phyloP scores from a whole-genome alignment of 768 basidiomycete genomes.

The Galerina marginata region DNA sequence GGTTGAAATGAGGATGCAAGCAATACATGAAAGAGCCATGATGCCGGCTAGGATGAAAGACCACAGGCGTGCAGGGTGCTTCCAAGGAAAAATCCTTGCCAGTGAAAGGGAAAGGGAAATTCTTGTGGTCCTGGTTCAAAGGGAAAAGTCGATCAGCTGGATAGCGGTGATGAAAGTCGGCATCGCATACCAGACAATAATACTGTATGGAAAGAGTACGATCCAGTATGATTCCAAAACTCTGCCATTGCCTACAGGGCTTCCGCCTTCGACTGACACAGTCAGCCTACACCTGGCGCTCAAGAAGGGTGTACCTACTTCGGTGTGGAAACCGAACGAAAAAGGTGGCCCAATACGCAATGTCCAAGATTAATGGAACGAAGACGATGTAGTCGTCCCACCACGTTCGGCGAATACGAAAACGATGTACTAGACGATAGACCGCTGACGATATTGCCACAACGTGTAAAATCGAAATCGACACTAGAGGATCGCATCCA shows the following conservation, averaged over 20 bases:
- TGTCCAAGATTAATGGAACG: background rate
- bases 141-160: background rate
- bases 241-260: background rate
- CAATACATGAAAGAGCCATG: background rate
- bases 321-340: slow-evolving; percentile 4
- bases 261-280: background rate
- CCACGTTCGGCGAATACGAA: slow-evolving; percentile 5
- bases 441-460: slow-evolving; percentile 1
- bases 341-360: background rate
- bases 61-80: background rate
- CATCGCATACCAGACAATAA: background rate
- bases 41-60: background rate
- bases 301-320: background rate
- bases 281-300: background rate
- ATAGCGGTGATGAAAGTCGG: background rate
- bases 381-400: slow-evolving; percentile 8
- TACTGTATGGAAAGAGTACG: background rate
- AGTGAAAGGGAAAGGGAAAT: background rate
- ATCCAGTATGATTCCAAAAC: background rate
- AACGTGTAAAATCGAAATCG: slow-evolving; percentile 1
- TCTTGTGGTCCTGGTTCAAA: background rate
- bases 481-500: background rate
- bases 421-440: slow-evolving; percentile 6
- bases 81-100: slow-evolving; percentile 2
- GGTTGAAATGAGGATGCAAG: background rate